phyloP scores from a whole-genome alignment of 73 alveolate genomes.

The Paramecium biaurelia region DNA sequence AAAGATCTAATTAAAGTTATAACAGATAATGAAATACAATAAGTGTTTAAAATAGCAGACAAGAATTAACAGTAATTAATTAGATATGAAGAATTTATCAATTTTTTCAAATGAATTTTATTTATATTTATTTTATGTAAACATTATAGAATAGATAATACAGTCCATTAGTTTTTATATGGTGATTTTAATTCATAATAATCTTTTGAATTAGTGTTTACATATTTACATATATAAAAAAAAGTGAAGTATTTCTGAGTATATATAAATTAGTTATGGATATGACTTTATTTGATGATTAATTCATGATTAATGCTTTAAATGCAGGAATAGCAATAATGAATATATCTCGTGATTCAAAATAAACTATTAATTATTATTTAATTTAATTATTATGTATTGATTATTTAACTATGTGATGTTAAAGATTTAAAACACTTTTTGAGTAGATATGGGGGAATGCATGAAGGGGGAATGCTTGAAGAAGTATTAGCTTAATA shows the following conservation, averaged over 20 bases:
- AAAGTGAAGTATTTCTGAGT: too few species aligned
- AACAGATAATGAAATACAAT: background rate
- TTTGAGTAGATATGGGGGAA: background rate
- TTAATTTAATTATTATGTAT: background rate
- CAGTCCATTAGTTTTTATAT: too few species aligned
- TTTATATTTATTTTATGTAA: background rate
- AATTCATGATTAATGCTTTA: background rate
- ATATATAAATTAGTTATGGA: background rate
- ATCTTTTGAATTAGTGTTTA: background rate
- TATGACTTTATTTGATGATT: conserved; percentile 23
- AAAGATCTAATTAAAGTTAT: background rate
- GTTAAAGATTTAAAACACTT: conserved; percentile 26
- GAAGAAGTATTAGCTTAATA: conserved; percentile 28
- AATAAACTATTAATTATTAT: background rate
- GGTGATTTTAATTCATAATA: too few species aligned
- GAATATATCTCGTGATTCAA: background rate
- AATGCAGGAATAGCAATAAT: conserved; percentile 37
- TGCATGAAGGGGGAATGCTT: background rate
- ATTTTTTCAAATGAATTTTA: background rate
- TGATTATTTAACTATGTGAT: background rate
- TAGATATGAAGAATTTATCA: background rate
- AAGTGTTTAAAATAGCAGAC: background rate
- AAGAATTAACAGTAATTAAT: background rate
- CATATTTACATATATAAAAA: too few species aligned
- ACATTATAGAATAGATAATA: background rate